Percentiles rank a stretch among this genome's conserved stretches.
phyloP scores from a whole-genome alignment of 768 basidiomycete genomes.

The Mrakia frigida region DNA sequence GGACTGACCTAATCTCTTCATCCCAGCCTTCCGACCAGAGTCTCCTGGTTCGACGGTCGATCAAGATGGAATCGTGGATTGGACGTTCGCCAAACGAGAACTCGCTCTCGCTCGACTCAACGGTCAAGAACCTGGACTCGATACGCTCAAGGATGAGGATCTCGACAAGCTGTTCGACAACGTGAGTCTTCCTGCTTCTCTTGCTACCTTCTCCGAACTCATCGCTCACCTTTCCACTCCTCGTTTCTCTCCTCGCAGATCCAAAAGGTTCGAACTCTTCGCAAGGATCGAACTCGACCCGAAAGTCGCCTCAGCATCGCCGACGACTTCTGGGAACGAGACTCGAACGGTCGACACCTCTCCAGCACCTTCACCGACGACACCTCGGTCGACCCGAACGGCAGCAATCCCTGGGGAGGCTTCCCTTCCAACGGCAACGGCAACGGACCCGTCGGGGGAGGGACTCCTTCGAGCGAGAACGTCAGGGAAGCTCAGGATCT shows the following conservation, averaged over 20 bases:
- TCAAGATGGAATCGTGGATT: slow-evolving; percentile 65
- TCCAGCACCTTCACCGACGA: slow-evolving; percentile 80
- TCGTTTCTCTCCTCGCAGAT: not conserved
- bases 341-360: slow-evolving; percentile 51
- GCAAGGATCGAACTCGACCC: slow-evolving; percentile 58
- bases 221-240: not conserved
- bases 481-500: slow-evolving; percentile 52
- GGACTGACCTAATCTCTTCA: not conserved
- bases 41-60: slow-evolving; percentile 62
- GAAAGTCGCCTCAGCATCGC: slow-evolving; percentile 55
- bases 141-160: slow-evolving; percentile 90
- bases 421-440: slow-evolving; percentile 1
- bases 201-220: not conserved
- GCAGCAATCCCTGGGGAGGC: slow-evolving; percentile 57
- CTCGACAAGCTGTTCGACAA: slow-evolving; percentile 47
- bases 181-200: slow-evolving; percentile 7
- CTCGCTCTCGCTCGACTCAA: slow-evolving; percentile 74
- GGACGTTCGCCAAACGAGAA: slow-evolving; percentile 95
- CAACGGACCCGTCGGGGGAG: not conserved
- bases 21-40: slow-evolving; percentile 52
- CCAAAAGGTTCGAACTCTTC: slow-evolving; percentile 75
- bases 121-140: slow-evolving; percentile 80
- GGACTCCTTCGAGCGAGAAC: not conserved
- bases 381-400: slow-evolving; percentile 67
- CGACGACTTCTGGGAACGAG: slow-evolving; percentile 77